Base-by-base conservation (phyloP, 306 rosid genomes). In the Dalbergia oliveri region DNA sequence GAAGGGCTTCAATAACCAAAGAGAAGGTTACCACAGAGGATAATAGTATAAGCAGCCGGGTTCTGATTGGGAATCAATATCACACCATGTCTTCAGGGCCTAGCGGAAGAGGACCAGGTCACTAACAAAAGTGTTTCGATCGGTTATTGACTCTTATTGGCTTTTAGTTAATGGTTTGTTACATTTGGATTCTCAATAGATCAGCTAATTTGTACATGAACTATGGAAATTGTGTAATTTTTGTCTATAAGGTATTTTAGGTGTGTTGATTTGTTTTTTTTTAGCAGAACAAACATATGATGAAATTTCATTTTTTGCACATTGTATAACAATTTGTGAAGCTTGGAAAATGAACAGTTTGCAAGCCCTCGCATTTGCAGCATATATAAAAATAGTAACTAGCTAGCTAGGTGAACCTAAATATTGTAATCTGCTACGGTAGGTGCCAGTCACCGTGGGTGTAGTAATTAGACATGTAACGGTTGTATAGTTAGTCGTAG, bases 71-170 rank as follows among this genome's bases (percentile, higher is more conserved):
- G 8, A 73, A 72, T 69, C 83, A 74, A 73, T 70, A 72, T 57
- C 81, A 75, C 67, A 84, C 93, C 7, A 58, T 94, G 91, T 80
- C 94, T 59, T 94, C 98, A 51, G 98, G 98, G 60, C 98, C 97
- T 4, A 90, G 98, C 77, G 81, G 80, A 73, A 94, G 84, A 87
- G 98, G 98, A 81, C 19, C 95, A 26, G 98, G 98, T 67, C 98
- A 94, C 75, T 94, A 86, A 80, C 53, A 35, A 14, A 3, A 13
- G 50, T 67, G 54, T 59, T 11, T 73, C 80, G 31, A 26, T 26
- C 3, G 50, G 64, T 49, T 58, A 12, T 23, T 69, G 33, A 26
- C 33, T 41, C 50, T 56, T 69, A 19, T 43, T 35, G 35, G 9
- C 21, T 31, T 61, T 61, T 75, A 16, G 7, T 56, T 37, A 19